Evolutionary conservation across 23 red algal genomes (phyloP), one percentile per base, ranked within the genome.

Genomic region (Chondrus crispus): DNA sequence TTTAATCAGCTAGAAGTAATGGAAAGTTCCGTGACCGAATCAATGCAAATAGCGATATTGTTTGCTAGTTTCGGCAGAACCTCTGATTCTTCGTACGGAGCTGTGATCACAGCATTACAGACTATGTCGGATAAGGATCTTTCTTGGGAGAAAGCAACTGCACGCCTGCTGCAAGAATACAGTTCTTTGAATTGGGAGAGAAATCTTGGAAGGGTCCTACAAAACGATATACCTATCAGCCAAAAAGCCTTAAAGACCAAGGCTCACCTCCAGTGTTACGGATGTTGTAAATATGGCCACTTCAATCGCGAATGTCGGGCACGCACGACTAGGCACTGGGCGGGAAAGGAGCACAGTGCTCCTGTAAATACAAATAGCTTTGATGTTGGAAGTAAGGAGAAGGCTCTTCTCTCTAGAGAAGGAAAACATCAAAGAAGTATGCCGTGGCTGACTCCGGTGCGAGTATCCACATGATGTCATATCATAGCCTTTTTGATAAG

Each of bases 1-100:
- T 75, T 75, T 35, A n/a, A 5, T 8, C 9, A 44, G 10, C 22
- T 75, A 6, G 32, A 75, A n/a, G 69, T 6, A 11, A 75, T 75
- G 33, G 6, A n/a, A 19, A 75, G 69, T n/a, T 44, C 69, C 48
- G 37, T 75, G 9, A 44, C 43, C 43, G 69, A 75, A 6, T 40
- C 69, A 36, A 75, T 75, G 69, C 69, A 75, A 43, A 35, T 75
- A 5, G 69, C 69, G 36, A 75, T 75, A 75, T n/a, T 75, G 22
- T 35, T 75, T 40, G n/a, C 69, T 16, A 75, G 69, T 35, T 75
- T 75, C 48, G 13, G 69, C 13, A 75, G 36, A 20, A 75, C 36
- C 14, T 37, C n/a, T 8, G 33, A 75, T 5, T 12, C 30, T 19
- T 7, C 13, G 5, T 75, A 75, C 36, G 69, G 33, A 7, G 30